phyloP scores from a whole-genome alignment of 1,139 yeast species.

The Tardiomyces blankii region DNA sequence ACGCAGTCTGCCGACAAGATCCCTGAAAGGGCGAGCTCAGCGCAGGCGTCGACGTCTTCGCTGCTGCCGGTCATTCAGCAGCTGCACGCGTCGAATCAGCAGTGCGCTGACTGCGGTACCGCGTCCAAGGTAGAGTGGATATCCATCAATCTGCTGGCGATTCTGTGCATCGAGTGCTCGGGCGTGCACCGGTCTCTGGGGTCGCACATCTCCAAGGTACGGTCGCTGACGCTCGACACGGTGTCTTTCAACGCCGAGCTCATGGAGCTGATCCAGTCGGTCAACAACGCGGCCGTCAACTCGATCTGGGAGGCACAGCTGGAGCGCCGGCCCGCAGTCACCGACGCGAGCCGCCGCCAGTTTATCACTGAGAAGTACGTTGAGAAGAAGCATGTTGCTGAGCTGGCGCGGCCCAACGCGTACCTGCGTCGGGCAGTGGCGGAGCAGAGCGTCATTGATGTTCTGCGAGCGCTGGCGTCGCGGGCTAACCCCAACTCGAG shows the following conservation, averaged over 20 bases:
- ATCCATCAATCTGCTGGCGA: conserved; percentile 60
- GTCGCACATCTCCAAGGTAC: conserved; percentile 57
- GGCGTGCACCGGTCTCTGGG: conserved; percentile 69
- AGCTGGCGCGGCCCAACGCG: conserved; percentile 26
- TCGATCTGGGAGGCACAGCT: conserved; percentile 42
- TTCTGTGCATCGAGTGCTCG: conserved; percentile 77
- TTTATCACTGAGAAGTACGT: conserved; percentile 32
- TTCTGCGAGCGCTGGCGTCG: conserved; percentile 29
- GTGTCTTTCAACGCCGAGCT: conserved; percentile 53
- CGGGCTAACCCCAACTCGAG: conserved; percentile 29
- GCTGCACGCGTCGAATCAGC: conserved; percentile 42
- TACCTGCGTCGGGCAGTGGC: conserved; percentile 26
- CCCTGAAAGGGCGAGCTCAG: background rate
- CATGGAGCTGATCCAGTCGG: conserved; percentile 43
- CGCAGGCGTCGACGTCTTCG: background rate
- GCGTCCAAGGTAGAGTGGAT: conserved; percentile 71
- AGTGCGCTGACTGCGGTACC: conserved; percentile 74
- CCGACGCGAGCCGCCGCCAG: conserved; percentile 28
- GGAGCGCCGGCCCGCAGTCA: conserved; percentile 22
- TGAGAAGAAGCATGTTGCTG: conserved; percentile 27
- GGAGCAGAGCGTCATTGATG: conserved; percentile 21
- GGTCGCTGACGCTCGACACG: conserved; percentile 71
- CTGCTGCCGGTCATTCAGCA: conserved; percentile 3
- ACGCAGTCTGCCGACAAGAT: background rate
- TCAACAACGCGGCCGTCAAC: conserved; percentile 58